Percentiles rank a stretch among this genome's conserved stretches.
phyloP scores from a whole-genome alignment of 2,329 filamentous ascomycete species.

The Colletotrichum sansevieriae region DNA sequence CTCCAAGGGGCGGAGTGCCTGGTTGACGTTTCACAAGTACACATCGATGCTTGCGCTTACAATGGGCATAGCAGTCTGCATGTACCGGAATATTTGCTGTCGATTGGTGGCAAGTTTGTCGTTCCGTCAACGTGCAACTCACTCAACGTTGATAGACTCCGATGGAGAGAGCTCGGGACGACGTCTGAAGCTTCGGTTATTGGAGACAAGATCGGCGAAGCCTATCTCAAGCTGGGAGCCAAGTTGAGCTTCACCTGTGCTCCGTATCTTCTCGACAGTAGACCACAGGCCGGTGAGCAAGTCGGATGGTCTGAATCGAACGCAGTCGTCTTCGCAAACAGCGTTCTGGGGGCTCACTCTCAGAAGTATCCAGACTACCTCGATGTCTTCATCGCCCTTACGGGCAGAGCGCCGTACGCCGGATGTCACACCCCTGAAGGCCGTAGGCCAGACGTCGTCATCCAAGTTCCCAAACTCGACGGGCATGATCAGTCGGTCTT shows the following conservation, averaged over 20 bases:
- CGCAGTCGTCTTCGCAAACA: conserved; percentile 60
- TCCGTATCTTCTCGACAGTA: conserved; percentile 55
- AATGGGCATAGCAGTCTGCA: conserved; percentile 54
- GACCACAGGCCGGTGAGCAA: conserved; percentile 51
- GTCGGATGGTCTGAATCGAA: conserved; percentile 61
- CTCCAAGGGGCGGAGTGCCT: conserved; percentile 51
- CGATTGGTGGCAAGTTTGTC: conserved; percentile 51
- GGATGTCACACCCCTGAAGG: conserved; percentile 52
- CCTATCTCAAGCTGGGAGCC: conserved; percentile 57
- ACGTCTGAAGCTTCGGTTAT: conserved; percentile 45
- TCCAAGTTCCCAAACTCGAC: conserved; percentile 56
- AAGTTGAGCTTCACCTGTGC: conserved; percentile 58
- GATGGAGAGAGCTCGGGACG: conserved; percentile 53
- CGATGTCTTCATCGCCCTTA: conserved; percentile 58
- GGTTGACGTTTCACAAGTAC: conserved; percentile 55
- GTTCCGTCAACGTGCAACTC: conserved; percentile 58
- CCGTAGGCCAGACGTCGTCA: conserved; percentile 24
- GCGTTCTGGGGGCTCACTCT: conserved; percentile 58
- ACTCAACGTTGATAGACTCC: conserved; percentile 56
- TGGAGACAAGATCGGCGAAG: conserved; percentile 51
- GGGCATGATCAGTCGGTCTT: conserved; percentile 52
- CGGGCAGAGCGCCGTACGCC: conserved; percentile 61
- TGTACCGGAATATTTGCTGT: conserved; percentile 52
- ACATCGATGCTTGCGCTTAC: conserved; percentile 59
- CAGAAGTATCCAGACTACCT: conserved; percentile 61